These are phyloP conservation scores for Prunus fruticosa DNA, from an alignment of 306 rosid genomes.

Conservation along the genomic window DNA sequence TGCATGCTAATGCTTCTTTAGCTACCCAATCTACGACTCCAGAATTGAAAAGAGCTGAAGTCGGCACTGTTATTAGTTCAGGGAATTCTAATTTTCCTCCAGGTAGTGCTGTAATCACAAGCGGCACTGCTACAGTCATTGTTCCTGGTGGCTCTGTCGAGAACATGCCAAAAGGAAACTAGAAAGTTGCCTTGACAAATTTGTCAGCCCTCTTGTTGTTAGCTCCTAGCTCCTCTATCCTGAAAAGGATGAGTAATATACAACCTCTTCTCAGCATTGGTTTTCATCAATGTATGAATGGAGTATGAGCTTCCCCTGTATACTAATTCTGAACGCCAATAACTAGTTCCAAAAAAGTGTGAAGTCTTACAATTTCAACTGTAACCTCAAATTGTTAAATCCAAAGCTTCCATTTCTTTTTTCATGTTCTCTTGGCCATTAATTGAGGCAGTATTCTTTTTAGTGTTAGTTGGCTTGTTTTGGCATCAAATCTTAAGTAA, in stretches of 20 bases:
- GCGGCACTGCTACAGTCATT: not conserved
- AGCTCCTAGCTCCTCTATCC: not conserved
- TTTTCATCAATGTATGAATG: not conserved
- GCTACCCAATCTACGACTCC: slow-evolving; percentile 33
- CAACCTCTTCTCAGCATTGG: not conserved
- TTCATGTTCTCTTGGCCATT: not conserved
- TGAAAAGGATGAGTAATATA: slow-evolving; percentile 1
- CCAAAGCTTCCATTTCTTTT: not conserved
- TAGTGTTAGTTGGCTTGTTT: not conserved
- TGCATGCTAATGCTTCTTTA: slow-evolving; percentile 32
- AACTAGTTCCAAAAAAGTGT: not conserved
- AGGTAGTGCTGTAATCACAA: slow-evolving; percentile 23
- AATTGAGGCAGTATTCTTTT: not conserved
- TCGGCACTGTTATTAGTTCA: slow-evolving; percentile 23
- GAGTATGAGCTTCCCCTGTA: not conserved
- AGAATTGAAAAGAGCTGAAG: slow-evolving; percentile 47
- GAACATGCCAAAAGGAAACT: slow-evolving; percentile 26
- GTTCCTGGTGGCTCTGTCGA: slow-evolving; percentile 19
- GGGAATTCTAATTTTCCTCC: slow-evolving; percentile 38
- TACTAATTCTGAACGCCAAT: not conserved
- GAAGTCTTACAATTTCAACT: not conserved
- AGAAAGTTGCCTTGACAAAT: slow-evolving; percentile 23
- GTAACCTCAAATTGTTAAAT: not conserved
- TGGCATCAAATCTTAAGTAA: not conserved
- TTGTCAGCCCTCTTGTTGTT: not conserved